A percentile compares a stretch with the other conserved stretches of the same genome.
These are phyloP conservation scores for Cystobasidium slooffiae DNA, from an alignment of 1,284 basidiomycete species.

Conservation along the genomic window DNA sequence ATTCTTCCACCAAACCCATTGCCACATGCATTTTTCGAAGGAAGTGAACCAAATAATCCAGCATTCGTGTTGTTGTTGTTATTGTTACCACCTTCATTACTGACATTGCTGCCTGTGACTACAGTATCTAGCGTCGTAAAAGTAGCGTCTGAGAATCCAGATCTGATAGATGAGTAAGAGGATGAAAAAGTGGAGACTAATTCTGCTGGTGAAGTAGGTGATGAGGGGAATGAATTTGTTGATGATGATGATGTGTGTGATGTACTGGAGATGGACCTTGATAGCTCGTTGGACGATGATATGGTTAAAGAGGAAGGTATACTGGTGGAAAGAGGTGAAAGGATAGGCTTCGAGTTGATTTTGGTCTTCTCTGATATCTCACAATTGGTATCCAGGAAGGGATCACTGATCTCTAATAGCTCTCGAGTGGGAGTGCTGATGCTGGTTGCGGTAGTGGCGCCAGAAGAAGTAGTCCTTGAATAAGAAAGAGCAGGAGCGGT, in stretches of 20 bases:
- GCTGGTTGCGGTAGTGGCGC: too few species aligned
- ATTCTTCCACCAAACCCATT: too few species aligned
- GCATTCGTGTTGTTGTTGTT: too few species aligned
- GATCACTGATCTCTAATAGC: neutral
- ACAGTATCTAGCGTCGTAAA: constrained; percentile 10
- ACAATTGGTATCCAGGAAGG: neutral
- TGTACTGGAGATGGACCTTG: neutral
- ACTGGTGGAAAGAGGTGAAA: neutral
- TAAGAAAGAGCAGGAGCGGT: constrained; percentile 25
- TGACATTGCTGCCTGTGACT: neutral
- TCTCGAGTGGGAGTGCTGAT: neutral
- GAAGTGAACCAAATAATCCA: too few species aligned
- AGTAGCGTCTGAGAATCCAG: constrained; percentile 12
- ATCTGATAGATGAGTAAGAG: constrained; percentile 13
- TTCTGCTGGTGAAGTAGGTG: neutral
- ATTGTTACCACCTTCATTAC: neutral
- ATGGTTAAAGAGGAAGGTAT: neutral
- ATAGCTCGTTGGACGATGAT: neutral
- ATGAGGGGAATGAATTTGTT: neutral
- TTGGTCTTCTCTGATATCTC: neutral
- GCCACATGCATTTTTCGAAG: too few species aligned
- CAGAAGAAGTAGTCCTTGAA: neutral
- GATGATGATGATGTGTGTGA: neutral
- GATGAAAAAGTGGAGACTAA: constrained; percentile 11
- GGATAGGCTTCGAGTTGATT: neutral